Percentiles rank a stretch among this genome's conserved stretches.
Conservation (phyloP, 2,329 filamentous ascomycete genomes). For the Fusarium robinianum region DNA sequence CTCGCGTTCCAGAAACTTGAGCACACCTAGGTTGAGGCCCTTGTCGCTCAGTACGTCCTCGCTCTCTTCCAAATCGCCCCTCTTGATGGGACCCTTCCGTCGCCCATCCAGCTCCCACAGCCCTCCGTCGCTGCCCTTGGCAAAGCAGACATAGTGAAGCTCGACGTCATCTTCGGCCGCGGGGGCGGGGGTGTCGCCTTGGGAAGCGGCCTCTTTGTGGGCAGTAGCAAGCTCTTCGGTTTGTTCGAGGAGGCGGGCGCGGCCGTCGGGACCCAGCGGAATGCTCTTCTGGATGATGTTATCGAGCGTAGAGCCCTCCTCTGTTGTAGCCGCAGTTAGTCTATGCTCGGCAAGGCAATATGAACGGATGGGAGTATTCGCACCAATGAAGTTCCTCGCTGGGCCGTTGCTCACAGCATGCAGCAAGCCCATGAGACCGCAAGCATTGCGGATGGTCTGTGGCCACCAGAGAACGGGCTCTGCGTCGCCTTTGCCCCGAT, state of each 20-base stretch:
- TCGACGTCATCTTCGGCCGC: conserved; percentile 81
- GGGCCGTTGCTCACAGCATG: conserved; percentile 82
- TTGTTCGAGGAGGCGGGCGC: conserved; percentile 77
- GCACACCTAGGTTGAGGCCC: conserved; percentile 71
- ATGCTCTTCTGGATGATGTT: conserved; percentile 71
- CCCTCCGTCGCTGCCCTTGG: conserved; percentile 70
- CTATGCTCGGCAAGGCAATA: background rate
- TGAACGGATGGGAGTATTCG: conserved; percentile 32
- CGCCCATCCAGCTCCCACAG: conserved; percentile 66
- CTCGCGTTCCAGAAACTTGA: conserved; percentile 61
- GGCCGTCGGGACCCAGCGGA: conserved; percentile 65
- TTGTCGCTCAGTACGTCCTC: conserved; percentile 77
- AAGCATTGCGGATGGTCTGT: conserved; percentile 93
- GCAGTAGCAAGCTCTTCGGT: conserved; percentile 76
- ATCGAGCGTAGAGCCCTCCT: conserved; percentile 60
- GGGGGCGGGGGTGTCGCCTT: conserved; percentile 80
- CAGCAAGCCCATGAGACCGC: conserved; percentile 85
- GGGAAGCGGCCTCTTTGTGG: conserved; percentile 75
- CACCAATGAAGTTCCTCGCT: conserved; percentile 65
- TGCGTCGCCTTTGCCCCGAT: conserved; percentile 65
- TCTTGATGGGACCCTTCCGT: conserved; percentile 59
- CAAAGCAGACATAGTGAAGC: conserved; percentile 94
- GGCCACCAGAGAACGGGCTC: conserved; percentile 92
- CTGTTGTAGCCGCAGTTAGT: conserved; percentile 35
- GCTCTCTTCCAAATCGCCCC: conserved; percentile 58